Evolutionary conservation across 345 rosid species (phyloP).

Genomic region (Lenwebbia sp.): DNA sequence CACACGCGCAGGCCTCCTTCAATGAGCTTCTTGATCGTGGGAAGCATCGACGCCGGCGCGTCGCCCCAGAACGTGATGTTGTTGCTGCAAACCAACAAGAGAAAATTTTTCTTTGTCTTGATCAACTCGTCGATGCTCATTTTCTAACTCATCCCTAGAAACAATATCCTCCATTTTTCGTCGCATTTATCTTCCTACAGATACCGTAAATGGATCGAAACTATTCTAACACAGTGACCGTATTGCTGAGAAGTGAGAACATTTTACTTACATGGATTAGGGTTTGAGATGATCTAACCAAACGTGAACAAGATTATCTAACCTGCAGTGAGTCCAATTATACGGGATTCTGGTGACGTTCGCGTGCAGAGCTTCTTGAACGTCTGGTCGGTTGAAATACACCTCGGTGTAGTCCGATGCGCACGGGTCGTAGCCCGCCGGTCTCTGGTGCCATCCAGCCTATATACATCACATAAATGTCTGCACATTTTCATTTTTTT

Average conservation of each 20-base stretch:
- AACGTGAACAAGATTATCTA: not conserved
- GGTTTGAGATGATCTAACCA: not conserved
- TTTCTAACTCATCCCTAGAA: not conserved
- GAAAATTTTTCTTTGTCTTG: not conserved
- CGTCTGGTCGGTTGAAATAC: slow-evolving; percentile 65
- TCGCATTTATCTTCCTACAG: not conserved
- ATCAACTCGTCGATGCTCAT: no score
- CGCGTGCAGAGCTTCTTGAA: slow-evolving; percentile 70
- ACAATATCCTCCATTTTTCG: not conserved
- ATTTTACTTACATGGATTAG: not conserved
- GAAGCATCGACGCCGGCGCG: slow-evolving; percentile 63
- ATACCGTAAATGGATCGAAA: not conserved
- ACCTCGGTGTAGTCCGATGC: slow-evolving; percentile 27
- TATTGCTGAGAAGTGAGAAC: no score
- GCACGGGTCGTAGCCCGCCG: slow-evolving; percentile 76
- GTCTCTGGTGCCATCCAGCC: slow-evolving; percentile 45
- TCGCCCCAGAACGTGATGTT: slow-evolving; percentile 37
- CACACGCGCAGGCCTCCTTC: slow-evolving; percentile 65
- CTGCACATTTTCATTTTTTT: not conserved
- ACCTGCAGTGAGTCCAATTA: slow-evolving; percentile 86
- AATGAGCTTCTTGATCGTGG: slow-evolving; percentile 49
- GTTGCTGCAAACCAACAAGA: slow-evolving; percentile 16
- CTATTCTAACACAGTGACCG: not conserved
- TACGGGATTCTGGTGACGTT: slow-evolving; percentile 50
- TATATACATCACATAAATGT: not conserved